Conservation (phyloP, 2,329 filamentous ascomycete species). For the Xylariales sp. region DNA sequence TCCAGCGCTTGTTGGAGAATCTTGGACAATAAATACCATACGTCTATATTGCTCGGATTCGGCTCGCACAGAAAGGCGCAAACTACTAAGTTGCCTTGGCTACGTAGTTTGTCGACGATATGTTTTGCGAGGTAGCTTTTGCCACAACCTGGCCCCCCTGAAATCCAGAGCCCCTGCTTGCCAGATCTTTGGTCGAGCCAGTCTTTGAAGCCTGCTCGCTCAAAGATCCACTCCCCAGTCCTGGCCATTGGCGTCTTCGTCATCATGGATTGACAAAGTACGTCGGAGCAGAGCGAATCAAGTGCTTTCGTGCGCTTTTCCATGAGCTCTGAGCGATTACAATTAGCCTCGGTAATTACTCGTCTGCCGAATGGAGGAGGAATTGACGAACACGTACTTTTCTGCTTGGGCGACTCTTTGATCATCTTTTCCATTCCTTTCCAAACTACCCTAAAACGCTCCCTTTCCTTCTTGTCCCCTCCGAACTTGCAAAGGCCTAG, state of each 20-base stretch:
- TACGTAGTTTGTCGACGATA: conserved; percentile 12
- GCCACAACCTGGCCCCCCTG: conserved; percentile 11
- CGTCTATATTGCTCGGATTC: neutral
- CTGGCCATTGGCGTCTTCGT: neutral
- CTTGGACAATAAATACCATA: conserved; percentile 6
- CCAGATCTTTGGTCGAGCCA: neutral
- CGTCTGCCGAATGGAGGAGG: neutral
- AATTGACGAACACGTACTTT: neutral
- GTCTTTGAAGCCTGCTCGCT: conserved; percentile 1
- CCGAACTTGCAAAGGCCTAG: conserved; percentile 19
- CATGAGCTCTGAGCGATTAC: neutral
- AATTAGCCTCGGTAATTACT: neutral
- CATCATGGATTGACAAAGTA: conserved; percentile 23
- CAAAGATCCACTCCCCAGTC: conserved; percentile 14
- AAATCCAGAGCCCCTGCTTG: conserved; percentile 8
- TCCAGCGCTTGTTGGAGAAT: conserved; percentile 15
- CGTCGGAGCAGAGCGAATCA: conserved; percentile 12
- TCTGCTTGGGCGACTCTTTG: neutral
- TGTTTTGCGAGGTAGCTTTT: conserved; percentile 23
- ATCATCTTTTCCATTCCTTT: conserved; percentile 9
- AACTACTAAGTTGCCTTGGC: conserved; percentile 2
- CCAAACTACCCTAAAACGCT: neutral
- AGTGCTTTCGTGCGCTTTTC: neutral
- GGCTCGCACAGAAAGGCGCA: conserved; percentile 16
- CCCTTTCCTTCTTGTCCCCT: neutral